Evolutionary conservation across 164 flowering plant genomes (phyloP), one percentile per base, ranked within the genome.

Genomic region (Malania oleifera): DNA sequence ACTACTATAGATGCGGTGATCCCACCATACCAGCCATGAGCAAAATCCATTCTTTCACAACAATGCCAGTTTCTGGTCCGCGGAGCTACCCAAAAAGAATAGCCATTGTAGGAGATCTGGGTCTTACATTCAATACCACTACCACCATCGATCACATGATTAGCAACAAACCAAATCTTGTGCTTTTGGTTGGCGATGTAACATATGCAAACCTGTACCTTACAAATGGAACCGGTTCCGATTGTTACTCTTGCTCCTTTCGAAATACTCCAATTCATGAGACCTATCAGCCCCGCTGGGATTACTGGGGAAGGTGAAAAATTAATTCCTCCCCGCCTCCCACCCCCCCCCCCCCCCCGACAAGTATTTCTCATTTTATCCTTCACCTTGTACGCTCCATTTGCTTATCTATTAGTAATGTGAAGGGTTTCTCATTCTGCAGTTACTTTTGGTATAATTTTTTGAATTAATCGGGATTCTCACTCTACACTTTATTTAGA

Each of bases 201-300:
- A 66, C 75, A 61, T 93, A 88, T 69, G 99, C 97, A 10, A 87
- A 93, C 69, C 66, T 86, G 40, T 93, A 93, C 59, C 86, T 86
- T 22, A 83, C 97, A 10, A 88, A 93, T 68, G 97, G 97, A 61
- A 88, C 96, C 61, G 87, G 89, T 24, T 68, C 92, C 18, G 95
- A 85, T 47, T 93, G 97, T 67, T 84, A 82, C 59, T 83, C 95
- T 24, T 90, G 96, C 75, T 61, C 95, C 27, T 85, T 92, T 71
- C 22, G 86, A 5, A 29, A 81, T 8, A 74, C 89, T 52, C 95
- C 92, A 10, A 86, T 90, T 23, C 96, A 83, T 54, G 96, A 88
- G 66, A 90, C 99, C 1, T 88, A 85, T 70, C 97, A 93, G 65
- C 99, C 97, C 64, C 95, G 97, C 23, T 93, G 99, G 99, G 99